Conservation (phyloP, 345 rosid species). For the Streptanthus diversifolius region DNA sequence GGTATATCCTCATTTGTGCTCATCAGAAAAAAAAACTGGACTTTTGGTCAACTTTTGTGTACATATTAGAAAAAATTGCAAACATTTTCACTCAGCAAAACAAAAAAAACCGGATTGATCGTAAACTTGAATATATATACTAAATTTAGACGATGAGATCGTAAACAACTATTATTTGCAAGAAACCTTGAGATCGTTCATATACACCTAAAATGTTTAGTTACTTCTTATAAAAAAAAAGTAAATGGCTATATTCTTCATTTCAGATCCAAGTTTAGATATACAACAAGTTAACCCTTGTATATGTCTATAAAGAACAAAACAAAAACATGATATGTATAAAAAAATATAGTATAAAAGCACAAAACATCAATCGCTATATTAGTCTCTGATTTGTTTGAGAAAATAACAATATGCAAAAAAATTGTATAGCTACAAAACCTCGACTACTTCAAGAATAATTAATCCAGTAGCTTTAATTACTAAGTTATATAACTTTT, state of each 20-base stretch:
- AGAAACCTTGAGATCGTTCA: too few species aligned
- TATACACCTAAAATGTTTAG: too few species aligned
- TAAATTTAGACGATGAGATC: too few species aligned
- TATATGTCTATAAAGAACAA: too few species aligned
- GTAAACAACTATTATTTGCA: too few species aligned
- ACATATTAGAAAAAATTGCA: not conserved
- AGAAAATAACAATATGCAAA: not conserved
- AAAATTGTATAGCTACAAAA: not conserved
- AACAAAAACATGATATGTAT: not conserved
- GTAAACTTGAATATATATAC: too few species aligned
- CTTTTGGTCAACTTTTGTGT: not conserved
- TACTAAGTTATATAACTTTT: not conserved
- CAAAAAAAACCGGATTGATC: too few species aligned
- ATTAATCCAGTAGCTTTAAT: not conserved
- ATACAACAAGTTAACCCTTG: too few species aligned
- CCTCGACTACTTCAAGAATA: not conserved
- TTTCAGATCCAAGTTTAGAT: too few species aligned
- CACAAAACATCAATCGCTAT: not conserved
- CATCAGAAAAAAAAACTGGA: not conserved
- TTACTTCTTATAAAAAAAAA: too few species aligned
- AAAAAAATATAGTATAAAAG: not conserved
- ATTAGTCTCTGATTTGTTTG: not conserved
- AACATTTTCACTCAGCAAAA: not conserved
- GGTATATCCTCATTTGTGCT: conserved; percentile 9
- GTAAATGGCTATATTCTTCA: too few species aligned